Evolutionary conservation across 768 basidiomycete genomes (phyloP), one percentile per base, ranked within the genome.

Genomic region (Clavulina sp.): DNA sequence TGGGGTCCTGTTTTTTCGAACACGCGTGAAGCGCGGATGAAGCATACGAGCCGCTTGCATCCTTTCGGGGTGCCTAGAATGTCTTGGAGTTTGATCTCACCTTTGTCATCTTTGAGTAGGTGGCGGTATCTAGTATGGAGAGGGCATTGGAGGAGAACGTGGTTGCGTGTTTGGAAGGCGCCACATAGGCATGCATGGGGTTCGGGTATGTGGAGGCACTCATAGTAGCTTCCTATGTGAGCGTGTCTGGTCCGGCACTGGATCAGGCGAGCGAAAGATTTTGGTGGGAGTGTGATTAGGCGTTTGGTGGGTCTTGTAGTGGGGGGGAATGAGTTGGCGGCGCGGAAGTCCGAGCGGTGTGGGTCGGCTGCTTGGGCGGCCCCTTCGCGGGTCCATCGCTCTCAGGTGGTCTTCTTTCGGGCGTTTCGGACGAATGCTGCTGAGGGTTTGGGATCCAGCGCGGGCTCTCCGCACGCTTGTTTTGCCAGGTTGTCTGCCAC

Each of bases 171-270:
- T 50, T 64, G 58, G 2, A 53, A 9, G 3, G n/a, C 52, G 0
- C 60, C 58, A 47, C 63, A 65, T 5, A 56, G 59, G 57, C 64
- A 66, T 51, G 44, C 49, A 36, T 54, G 49, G 41, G 36, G 33
- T 49, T 62, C 57, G 7, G 38, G 23, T 0, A 56, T 60, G 28
- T 59, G 56, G 46, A 62, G 61, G 23, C 47, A 9, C 2, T 26
- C 48, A 43, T 60, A 59, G 52, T 63, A 66, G 54, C 62, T 59
- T 30, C 65, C 63, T 4, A 56, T 59, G 52, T 58, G 60, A 13
- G 40, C 56, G 41, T 65, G 65, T 3, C 63, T 61, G 9, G 58
- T 64, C 3, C 59, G 53, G 54, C 59, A 61, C 30, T 52, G 51
- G 4, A 44, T 49, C 13, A 49, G 41, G 48, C 38, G 19, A 9